phyloP scores from a whole-genome alignment of 2,329 filamentous ascomycete genomes.

The Rhinocladiella mackenziei region DNA sequence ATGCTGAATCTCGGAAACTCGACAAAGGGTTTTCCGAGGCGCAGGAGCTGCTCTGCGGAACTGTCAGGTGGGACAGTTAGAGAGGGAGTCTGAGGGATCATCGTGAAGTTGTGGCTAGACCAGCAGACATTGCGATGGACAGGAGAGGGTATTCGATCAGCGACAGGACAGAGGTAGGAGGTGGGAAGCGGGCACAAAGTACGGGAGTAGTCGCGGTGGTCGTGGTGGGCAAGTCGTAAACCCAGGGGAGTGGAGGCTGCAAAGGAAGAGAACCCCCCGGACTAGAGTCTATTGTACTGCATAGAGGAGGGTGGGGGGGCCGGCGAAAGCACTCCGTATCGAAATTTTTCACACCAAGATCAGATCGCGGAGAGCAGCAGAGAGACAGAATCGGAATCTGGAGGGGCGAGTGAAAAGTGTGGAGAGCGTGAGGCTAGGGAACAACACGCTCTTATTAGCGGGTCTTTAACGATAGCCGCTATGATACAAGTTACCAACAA shows the following conservation, averaged over 20 bases:
- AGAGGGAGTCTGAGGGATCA: conserved; percentile 30
- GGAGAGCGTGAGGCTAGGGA: too few species aligned
- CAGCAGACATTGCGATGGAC: conserved; percentile 10
- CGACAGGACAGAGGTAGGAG: not conserved
- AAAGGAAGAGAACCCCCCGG: too few species aligned
- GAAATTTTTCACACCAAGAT: not conserved
- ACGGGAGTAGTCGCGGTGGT: too few species aligned
- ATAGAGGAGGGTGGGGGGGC: too few species aligned
- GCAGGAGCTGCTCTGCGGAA: conserved; percentile 30
- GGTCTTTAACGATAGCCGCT: too few species aligned
- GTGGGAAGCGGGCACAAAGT: not conserved
- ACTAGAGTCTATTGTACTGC: too few species aligned
- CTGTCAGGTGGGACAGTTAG: conserved; percentile 26
- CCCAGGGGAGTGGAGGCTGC: too few species aligned
- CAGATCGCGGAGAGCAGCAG: conserved; percentile 1
- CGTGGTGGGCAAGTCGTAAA: too few species aligned
- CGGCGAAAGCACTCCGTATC: too few species aligned
- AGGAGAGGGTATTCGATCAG: not conserved
- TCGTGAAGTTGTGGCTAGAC: conserved; percentile 7
- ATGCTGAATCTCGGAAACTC: conserved; percentile 34
- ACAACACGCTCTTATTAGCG: too few species aligned
- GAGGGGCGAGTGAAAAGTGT: too few species aligned
- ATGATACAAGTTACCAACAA: too few species aligned
- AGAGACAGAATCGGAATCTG: not conserved
- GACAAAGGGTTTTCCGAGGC: conserved; percentile 32